These are phyloP conservation scores for Trifolium repens DNA, from an alignment of 306 rosid species.

Conservation along the genomic window DNA sequence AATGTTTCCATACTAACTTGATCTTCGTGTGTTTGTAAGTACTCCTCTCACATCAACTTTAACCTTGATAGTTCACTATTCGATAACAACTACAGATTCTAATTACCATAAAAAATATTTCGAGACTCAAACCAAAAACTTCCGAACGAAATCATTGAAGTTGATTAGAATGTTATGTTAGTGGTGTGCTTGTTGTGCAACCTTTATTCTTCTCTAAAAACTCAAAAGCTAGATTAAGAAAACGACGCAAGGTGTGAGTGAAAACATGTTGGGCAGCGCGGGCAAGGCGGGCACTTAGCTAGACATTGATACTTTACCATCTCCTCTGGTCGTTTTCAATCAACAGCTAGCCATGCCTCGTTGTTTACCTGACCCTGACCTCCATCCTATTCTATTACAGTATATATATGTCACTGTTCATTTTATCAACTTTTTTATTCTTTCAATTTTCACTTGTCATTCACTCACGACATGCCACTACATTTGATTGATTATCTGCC, in stretches of 20 bases:
- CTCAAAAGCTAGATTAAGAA: constrained; percentile 32
- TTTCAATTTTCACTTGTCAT: neutral
- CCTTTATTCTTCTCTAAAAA: constrained; percentile 23
- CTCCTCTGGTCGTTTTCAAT: constrained; percentile 43
- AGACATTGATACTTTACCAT: constrained; percentile 41
- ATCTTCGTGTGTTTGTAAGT: too few relatives aligned
- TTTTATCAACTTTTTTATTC: constrained; percentile 12
- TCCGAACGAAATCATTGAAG: too few relatives aligned
- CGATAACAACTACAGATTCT: too few relatives aligned
- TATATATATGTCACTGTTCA: neutral
- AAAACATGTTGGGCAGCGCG: constrained; percentile 30
- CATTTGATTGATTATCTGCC: neutral
- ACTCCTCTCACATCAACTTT: too few relatives aligned
- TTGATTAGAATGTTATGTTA: neutral
- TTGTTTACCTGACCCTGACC: constrained; percentile 7
- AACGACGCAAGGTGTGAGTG: constrained; percentile 51
- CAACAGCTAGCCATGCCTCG: neutral
- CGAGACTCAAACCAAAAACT: too few relatives aligned
- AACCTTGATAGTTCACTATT: too few relatives aligned
- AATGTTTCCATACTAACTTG: too few relatives aligned
- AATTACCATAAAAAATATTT: too few relatives aligned
- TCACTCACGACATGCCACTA: neutral
- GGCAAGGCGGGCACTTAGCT: constrained; percentile 44
- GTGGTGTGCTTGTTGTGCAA: neutral
- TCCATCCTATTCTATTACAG: neutral